These are phyloP conservation scores for Talaromyces sp. DNA, from an alignment of 2,329 filamentous ascomycete species.

Conservation along the genomic window DNA sequence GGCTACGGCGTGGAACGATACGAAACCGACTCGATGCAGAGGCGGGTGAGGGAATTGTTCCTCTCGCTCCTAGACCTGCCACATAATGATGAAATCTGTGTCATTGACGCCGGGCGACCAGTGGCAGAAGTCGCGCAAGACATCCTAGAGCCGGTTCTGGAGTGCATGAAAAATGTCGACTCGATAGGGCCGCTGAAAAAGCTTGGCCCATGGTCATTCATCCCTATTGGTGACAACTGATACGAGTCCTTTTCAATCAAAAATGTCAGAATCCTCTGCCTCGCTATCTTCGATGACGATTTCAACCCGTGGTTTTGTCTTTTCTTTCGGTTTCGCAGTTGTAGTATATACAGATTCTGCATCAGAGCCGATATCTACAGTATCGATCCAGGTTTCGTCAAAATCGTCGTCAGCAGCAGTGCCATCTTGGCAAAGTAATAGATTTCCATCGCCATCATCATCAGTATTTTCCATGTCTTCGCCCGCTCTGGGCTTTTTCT, in stretches of 20 bases:
- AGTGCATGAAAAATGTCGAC: slow-evolving; percentile 28
- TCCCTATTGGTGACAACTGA: slow-evolving; percentile 12
- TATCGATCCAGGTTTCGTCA: slow-evolving; percentile 31
- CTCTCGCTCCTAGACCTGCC: slow-evolving; percentile 45
- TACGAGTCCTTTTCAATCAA: not conserved
- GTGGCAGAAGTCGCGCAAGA: slow-evolving; percentile 48
- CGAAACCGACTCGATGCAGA: slow-evolving; percentile 78
- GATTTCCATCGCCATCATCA: not conserved
- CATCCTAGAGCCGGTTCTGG: slow-evolving; percentile 25
- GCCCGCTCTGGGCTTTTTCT: slow-evolving; percentile 8
- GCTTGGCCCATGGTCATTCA: slow-evolving; percentile 25
- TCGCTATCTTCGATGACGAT: slow-evolving; percentile 38
- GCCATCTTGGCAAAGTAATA: slow-evolving; percentile 5
- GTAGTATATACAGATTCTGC: slow-evolving; percentile 17
- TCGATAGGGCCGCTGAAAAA: slow-evolving; percentile 29
- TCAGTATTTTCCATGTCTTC: not conserved
- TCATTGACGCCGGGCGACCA: slow-evolving; percentile 50
- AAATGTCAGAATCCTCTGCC: slow-evolving; percentile 3
- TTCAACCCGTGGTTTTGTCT: slow-evolving; percentile 22
- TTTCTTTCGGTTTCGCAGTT: slow-evolving; percentile 9
- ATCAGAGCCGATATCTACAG: slow-evolving; percentile 22
- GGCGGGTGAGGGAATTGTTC: slow-evolving; percentile 70
- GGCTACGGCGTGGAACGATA: slow-evolving; percentile 88
- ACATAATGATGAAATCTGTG: slow-evolving; percentile 48
- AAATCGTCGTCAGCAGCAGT: slow-evolving; percentile 17